phyloP scores from a whole-genome alignment of 2,329 filamentous ascomycete genomes.

The Arachnomyces sp. region DNA sequence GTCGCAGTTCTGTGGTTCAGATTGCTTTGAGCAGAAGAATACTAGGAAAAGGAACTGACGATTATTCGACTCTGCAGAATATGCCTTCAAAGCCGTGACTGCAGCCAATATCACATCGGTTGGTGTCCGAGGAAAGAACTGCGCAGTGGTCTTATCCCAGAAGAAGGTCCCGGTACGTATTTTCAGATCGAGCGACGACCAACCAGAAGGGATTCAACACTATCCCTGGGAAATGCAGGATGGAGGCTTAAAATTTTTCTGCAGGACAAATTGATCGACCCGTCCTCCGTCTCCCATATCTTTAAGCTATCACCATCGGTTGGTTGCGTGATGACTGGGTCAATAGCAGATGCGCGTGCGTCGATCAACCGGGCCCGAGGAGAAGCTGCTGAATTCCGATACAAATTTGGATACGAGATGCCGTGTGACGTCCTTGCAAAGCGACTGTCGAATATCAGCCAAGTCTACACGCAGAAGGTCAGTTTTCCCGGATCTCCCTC shows the following conservation, averaged over 20 bases:
- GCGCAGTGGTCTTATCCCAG: constrained; percentile 92
- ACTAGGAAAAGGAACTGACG: constrained; percentile 19
- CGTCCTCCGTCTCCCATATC: constrained; percentile 91
- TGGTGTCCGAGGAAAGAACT: constrained; percentile 91
- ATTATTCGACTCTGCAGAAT: constrained; percentile 57
- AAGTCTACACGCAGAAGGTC: constrained; percentile 97
- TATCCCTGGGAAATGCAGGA: not conserved
- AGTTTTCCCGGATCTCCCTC: constrained; percentile 22
- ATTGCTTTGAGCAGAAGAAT: not conserved
- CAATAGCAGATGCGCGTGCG: constrained; percentile 92
- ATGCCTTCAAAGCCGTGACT: constrained; percentile 99
- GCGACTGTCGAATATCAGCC: constrained; percentile 96
- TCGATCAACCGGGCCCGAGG: constrained; percentile 87
- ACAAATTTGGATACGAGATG: constrained; percentile 99
- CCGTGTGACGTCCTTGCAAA: constrained; percentile 94
- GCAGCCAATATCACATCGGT: constrained; percentile 98
- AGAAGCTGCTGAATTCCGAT: constrained; percentile 94
- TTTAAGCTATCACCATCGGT: constrained; percentile 95
- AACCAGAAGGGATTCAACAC: not conserved
- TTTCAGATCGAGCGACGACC: not conserved
- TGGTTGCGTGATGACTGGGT: constrained; percentile 96
- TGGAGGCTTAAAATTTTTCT: not conserved
- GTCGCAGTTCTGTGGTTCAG: not conserved
- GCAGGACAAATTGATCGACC: constrained; percentile 98
- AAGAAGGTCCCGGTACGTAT: constrained; percentile 94